phyloP scores from a whole-genome alignment of 306 rosid genomes.

The Mucuna pruriens region DNA sequence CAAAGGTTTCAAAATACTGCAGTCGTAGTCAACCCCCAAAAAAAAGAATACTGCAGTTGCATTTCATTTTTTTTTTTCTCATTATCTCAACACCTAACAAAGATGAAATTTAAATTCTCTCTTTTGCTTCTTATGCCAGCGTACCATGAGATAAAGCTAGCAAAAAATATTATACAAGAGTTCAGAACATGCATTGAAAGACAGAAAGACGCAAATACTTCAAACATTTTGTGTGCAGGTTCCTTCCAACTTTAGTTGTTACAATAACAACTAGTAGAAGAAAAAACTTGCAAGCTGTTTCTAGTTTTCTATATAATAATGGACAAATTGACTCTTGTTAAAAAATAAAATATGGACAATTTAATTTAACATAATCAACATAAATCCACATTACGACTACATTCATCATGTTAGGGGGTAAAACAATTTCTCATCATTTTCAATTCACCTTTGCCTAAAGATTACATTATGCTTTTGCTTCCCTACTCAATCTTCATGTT shows the following conservation, averaged over 20 bases:
- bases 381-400: background rate
- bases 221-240: constrained; percentile 3
- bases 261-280: background rate
- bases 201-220: background rate
- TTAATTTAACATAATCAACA: constrained; percentile 9
- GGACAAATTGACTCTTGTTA: background rate
- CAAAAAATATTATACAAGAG: constrained; percentile 1
- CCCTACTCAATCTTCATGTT: constrained; percentile 83
- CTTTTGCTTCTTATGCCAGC: constrained; percentile 16
- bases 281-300: constrained; percentile 1
- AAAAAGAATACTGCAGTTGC: background rate
- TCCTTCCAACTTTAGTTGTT: constrained; percentile 3
- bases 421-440: constrained; percentile 31
- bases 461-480: constrained; percentile 38
- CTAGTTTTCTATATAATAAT: background rate
- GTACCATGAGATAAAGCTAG: constrained; percentile 9
- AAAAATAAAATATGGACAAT: background rate
- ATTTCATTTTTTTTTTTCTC: constrained; percentile 5
- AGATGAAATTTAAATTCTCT: constrained; percentile 1
- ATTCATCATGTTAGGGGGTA: background rate
- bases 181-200: constrained; percentile 6
- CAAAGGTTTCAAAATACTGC: constrained; percentile 2
- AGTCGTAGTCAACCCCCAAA: background rate
- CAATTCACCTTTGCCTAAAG: constrained; percentile 52
- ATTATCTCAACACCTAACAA: background rate